phyloP scores from a whole-genome alignment of 116 monocot species.

The Posidonia oceanica region DNA sequence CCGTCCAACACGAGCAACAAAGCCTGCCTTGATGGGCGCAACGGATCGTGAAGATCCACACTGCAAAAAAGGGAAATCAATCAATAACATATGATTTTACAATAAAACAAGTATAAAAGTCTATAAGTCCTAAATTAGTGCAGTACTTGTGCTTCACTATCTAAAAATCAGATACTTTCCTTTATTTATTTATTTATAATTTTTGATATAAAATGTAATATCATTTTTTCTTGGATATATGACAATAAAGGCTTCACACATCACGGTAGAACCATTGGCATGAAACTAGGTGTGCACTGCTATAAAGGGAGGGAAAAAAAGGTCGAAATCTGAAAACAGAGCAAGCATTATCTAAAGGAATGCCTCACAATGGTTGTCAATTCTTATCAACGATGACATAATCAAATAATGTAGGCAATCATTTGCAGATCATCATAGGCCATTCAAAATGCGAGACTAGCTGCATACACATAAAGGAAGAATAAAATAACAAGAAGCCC shows the following conservation, averaged over 20 bases:
- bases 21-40: conserved; percentile 89
- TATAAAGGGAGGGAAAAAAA: too few relatives aligned
- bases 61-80: conserved; percentile 20
- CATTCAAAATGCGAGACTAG: neutral
- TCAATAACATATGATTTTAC: neutral
- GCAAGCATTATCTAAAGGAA: neutral
- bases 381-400: neutral
- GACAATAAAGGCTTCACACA: too few relatives aligned
- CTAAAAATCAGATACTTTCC: too few relatives aligned
- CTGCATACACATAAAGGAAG: neutral
- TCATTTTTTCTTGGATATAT: too few relatives aligned
- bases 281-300: neutral
- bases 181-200: too few relatives aligned
- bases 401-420: conserved; percentile 4
- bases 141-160: too few relatives aligned
- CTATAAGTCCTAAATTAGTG: too few relatives aligned
- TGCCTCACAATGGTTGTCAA: neutral
- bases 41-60: conserved; percentile 89
- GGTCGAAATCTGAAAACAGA: neutral
- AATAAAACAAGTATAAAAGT: neutral
- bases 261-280: too few relatives aligned
- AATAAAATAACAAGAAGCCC: neutral
- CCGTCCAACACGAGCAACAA: conserved; percentile 84
- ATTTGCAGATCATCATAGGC: neutral
- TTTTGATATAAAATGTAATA: too few relatives aligned